phyloP scores from a whole-genome alignment of 2,329 filamentous ascomycete species.

The Juglanconis sp. region DNA sequence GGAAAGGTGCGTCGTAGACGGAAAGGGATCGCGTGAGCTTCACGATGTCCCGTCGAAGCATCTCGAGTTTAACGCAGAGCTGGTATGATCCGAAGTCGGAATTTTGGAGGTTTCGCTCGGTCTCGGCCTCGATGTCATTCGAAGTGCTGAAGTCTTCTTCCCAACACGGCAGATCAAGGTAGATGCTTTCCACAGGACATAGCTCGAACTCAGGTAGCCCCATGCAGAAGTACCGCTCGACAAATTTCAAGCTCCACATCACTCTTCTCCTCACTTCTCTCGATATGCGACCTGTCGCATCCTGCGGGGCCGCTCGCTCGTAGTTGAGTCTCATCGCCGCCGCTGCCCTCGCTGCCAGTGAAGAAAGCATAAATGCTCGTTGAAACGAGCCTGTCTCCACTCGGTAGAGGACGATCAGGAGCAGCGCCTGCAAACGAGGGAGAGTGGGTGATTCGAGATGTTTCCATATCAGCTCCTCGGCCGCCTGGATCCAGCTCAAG shows the following conservation, averaged over 20 bases:
- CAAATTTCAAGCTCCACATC: constrained; percentile 43
- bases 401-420: constrained; percentile 43
- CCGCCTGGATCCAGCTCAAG: constrained; percentile 8
- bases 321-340: constrained; percentile 42
- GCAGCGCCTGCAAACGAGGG: constrained; percentile 34
- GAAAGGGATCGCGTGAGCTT: constrained; percentile 18
- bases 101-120: not conserved
- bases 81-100: constrained; percentile 17
- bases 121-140: not conserved
- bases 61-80: constrained; percentile 22
- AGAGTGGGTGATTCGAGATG: constrained; percentile 23
- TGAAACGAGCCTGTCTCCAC: constrained; percentile 42
- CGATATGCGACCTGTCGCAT: constrained; percentile 31
- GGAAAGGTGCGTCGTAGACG: constrained; percentile 11
- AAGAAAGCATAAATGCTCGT: constrained; percentile 43
- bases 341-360: constrained; percentile 41
- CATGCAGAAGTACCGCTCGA: constrained; percentile 40
- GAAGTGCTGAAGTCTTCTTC: constrained; percentile 38
- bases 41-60: constrained; percentile 21
- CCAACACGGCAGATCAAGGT: constrained; percentile 40
- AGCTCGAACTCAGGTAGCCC: constrained; percentile 44
- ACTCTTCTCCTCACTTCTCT: constrained; percentile 41
- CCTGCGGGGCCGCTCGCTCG: constrained; percentile 32
- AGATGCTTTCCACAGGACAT: constrained; percentile 39
- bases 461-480: constrained; percentile 20